Conservation (phyloP, 2,329 filamentous ascomycete genomes). For the Sarocladium kiliense region DNA sequence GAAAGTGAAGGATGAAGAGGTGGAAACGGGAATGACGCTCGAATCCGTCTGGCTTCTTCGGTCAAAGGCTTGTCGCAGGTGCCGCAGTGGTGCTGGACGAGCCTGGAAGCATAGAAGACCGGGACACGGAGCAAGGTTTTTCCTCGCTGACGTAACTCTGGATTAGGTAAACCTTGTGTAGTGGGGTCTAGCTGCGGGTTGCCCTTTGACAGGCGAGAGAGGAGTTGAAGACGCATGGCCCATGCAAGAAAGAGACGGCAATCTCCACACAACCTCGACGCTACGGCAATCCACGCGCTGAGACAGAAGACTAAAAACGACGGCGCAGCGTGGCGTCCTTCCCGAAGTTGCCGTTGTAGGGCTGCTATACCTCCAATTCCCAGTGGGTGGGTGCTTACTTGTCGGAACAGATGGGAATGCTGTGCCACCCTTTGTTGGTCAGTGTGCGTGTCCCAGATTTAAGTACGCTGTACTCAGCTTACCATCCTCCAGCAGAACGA, state of each 20-base stretch:
- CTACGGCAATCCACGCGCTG: no score
- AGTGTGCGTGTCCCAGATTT: no score
- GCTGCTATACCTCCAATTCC: background rate
- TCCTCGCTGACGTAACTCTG: constrained; percentile 15
- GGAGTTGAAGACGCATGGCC: no score
- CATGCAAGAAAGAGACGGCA: no score
- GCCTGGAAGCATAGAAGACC: background rate
- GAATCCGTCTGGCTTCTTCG: background rate
- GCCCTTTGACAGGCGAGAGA: background rate
- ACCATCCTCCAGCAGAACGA: background rate
- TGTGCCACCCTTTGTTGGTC: no score
- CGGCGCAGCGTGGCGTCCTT: background rate
- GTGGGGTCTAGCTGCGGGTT: background rate
- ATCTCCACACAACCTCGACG: background rate
- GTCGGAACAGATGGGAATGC: no score
- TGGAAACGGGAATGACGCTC: constrained; percentile 1
- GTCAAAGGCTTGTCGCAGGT: constrained; percentile 10
- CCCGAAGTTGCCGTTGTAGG: background rate
- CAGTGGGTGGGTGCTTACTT: background rate
- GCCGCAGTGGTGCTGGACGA: constrained; percentile 1
- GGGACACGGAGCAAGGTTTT: constrained; percentile 10
- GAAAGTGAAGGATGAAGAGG: background rate
- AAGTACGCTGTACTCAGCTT: no score
- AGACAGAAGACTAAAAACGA: no score
- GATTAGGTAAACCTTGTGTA: background rate